phyloP scores from a whole-genome alignment of 2,329 filamentous ascomycete species.

The Mycocentrospora acerina region DNA sequence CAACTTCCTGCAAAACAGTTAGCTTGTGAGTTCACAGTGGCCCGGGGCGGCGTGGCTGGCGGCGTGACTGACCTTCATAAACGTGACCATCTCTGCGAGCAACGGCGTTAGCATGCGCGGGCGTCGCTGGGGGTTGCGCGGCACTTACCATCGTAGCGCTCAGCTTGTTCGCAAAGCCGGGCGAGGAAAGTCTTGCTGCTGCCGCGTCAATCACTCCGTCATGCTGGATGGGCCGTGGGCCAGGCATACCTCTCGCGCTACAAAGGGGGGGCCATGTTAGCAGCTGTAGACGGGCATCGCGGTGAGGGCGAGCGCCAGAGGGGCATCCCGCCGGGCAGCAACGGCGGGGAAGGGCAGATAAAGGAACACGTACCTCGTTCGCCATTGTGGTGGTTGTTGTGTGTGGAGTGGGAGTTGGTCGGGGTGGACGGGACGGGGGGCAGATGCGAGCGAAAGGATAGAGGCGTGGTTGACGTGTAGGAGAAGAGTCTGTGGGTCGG shows the following conservation, averaged over 20 bases:
- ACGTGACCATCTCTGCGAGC: constrained; percentile 84
- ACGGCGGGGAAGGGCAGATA: constrained; percentile 41
- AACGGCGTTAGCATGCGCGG: constrained; percentile 37
- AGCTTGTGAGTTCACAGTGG: constrained; percentile 26
- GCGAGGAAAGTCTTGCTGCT: constrained; percentile 92
- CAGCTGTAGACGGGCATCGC: constrained; percentile 36
- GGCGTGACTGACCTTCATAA: constrained; percentile 87
- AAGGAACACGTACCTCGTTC: constrained; percentile 60
- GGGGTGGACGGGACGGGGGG: constrained; percentile 17
- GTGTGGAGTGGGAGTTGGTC: constrained; percentile 16
- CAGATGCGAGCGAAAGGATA: constrained; percentile 28
- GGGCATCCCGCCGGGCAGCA: constrained; percentile 40
- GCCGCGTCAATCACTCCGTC: constrained; percentile 28
- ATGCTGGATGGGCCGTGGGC: constrained; percentile 14
- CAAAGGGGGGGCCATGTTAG: constrained; percentile 38
- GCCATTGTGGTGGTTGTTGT: constrained; percentile 53
- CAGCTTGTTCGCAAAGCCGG: constrained; percentile 99
- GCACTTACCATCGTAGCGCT: constrained; percentile 91
- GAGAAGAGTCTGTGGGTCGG: constrained; percentile 15
- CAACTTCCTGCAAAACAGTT: constrained; percentile 72
- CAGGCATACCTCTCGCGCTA: constrained; percentile 53
- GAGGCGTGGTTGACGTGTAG: constrained; percentile 25
- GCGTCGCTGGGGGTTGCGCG: constrained; percentile 12
- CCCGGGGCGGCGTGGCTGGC: neutral
- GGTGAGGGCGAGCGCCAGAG: constrained; percentile 42